Conservation (phyloP, 179 eudicot genomes). For the Vitellaria paradoxa region DNA sequence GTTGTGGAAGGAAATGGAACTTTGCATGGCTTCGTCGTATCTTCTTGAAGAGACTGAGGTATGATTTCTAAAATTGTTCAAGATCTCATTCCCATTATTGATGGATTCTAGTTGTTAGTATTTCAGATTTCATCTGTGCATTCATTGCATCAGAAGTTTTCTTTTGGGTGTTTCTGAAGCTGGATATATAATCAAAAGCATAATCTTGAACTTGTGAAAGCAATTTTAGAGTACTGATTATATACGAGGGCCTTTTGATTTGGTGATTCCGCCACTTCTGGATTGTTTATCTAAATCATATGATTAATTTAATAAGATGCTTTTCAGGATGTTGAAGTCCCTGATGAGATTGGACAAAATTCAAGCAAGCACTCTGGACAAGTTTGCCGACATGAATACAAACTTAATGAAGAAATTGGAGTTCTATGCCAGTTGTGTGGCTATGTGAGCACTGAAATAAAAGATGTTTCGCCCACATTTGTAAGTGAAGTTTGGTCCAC, state of each 20-base stretch:
- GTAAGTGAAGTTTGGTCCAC: conserved; percentile 71
- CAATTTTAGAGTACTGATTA: background rate
- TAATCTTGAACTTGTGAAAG: background rate
- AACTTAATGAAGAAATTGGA: conserved; percentile 85
- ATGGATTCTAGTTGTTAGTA: background rate
- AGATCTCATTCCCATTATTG: background rate
- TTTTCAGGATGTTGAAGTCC: conserved; percentile 45
- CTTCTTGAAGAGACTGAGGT: conserved; percentile 56
- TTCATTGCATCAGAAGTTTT: background rate
- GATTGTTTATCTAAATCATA: background rate
- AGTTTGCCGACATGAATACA: conserved; percentile 70
- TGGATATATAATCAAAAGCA: background rate
- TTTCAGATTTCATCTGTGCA: no score
- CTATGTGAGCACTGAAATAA: conserved; percentile 74
- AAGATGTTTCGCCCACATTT: conserved; percentile 75
- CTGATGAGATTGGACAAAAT: conserved; percentile 28
- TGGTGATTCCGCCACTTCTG: background rate
- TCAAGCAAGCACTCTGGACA: conserved; percentile 23
- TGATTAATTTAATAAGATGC: background rate
- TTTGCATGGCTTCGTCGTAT: conserved; percentile 68
- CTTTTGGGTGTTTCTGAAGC: background rate
- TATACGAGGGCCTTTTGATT: background rate
- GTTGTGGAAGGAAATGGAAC: conserved; percentile 92
- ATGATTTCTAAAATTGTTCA: background rate
- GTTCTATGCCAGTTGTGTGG: conserved; percentile 75